Conservation (phyloP, 371 early-diverging fungal species). For the Mortierella sp. region DNA sequence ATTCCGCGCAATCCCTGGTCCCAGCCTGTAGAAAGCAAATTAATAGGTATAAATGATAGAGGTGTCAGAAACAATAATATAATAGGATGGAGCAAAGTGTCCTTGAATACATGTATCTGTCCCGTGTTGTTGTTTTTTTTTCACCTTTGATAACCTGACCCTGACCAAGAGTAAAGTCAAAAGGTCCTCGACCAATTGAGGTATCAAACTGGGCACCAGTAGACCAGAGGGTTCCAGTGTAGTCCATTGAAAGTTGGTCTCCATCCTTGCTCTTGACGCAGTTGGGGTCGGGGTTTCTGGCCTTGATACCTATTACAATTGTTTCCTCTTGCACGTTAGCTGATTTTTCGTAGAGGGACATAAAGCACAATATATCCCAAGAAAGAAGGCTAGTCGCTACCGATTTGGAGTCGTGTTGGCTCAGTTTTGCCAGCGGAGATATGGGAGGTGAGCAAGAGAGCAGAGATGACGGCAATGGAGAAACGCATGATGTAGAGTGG, state of each 20-base stretch:
- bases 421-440: conserved; percentile 35
- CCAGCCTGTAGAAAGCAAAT: conserved; percentile 60
- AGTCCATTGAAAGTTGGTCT: conserved; percentile 66
- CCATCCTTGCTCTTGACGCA: conserved; percentile 53
- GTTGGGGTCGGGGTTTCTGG: conserved; percentile 57
- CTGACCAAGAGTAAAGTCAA: conserved; percentile 66
- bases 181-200: conserved; percentile 64
- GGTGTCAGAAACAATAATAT: neutral
- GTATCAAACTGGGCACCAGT: conserved; percentile 68
- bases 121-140: too few relatives aligned
- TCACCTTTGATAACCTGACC: conserved; percentile 57
- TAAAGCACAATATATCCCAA: neutral
- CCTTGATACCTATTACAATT: conserved; percentile 39
- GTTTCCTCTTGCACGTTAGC: neutral
- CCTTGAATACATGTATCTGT: too few relatives aligned
- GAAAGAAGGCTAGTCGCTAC: conserved; percentile 18
- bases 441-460: conserved; percentile 31
- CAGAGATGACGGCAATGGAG: conserved; percentile 38
- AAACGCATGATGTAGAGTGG: conserved; percentile 32
- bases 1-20: conserved; percentile 74
- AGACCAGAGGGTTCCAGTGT: conserved; percentile 62
- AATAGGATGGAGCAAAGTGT: neutral
- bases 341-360: neutral
- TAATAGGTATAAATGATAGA: neutral
- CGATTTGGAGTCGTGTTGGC: conserved; percentile 63